These are phyloP conservation scores for Trichoderma koningiopsis DNA, from an alignment of 2,329 filamentous ascomycete genomes.

Conservation along the genomic window DNA sequence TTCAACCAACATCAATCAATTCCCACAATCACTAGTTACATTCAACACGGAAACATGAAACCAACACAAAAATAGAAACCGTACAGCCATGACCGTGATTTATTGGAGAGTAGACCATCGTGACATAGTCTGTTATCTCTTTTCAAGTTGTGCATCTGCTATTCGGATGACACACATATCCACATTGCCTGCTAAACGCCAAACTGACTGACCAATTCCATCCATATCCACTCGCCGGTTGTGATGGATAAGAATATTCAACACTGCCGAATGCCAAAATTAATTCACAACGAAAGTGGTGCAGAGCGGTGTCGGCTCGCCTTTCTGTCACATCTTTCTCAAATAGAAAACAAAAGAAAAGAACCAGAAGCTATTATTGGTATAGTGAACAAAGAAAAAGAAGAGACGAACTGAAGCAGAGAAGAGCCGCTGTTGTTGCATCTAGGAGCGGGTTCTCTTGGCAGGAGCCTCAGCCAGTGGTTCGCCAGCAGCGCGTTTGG, in stretches of 20 bases:
- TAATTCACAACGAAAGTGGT: slow-evolving; percentile 13
- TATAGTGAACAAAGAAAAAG: slow-evolving; percentile 16
- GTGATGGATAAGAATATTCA: slow-evolving; percentile 26
- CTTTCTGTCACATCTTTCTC: not conserved
- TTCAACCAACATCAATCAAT: slow-evolving; percentile 3
- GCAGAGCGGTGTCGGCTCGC: slow-evolving; percentile 12
- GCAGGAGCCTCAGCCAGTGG: slow-evolving; percentile 35
- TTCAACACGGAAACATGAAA: slow-evolving; percentile 17
- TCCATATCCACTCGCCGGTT: slow-evolving; percentile 20
- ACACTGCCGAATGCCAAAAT: slow-evolving; percentile 21
- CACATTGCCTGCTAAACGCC: slow-evolving; percentile 26
- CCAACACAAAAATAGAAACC: slow-evolving; percentile 4
- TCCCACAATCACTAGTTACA: slow-evolving; percentile 18
- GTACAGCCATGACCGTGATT: slow-evolving; percentile 23
- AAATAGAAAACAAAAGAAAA: slow-evolving; percentile 2
- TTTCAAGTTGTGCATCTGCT: slow-evolving; percentile 24
- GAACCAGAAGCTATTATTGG: slow-evolving; percentile 23
- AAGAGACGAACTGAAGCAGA: slow-evolving; percentile 7
- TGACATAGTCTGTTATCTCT: slow-evolving; percentile 25
- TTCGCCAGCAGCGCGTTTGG: slow-evolving; percentile 45
- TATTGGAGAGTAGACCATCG: slow-evolving; percentile 22
- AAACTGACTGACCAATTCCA: slow-evolving; percentile 21
- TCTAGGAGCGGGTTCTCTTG: slow-evolving; percentile 43
- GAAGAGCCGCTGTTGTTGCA: not conserved
- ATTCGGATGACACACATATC: slow-evolving; percentile 25